These are phyloP conservation scores for Tricholoma terreum DNA, from an alignment of 768 basidiomycete species.

Conservation along the genomic window DNA sequence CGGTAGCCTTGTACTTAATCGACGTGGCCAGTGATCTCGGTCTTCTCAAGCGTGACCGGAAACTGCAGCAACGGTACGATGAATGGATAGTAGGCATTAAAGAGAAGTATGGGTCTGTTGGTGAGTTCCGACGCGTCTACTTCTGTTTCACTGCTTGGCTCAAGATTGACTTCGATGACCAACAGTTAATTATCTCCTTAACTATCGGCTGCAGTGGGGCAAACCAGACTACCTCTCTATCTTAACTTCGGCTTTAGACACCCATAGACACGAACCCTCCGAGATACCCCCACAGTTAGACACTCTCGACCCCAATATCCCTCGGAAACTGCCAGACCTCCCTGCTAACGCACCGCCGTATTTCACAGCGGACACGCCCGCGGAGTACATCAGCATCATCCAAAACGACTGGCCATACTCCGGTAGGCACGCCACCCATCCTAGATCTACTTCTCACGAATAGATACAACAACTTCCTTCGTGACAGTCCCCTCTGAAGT, in stretches of 20 bases:
- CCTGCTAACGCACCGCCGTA: slow-evolving; percentile 45
- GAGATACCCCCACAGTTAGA: not conserved
- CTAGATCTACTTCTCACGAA: not conserved
- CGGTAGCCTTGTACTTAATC: not conserved
- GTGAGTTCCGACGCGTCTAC: slow-evolving; percentile 36
- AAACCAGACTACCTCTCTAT: slow-evolving; percentile 61
- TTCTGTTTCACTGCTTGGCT: not conserved
- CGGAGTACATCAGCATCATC: slow-evolving; percentile 63
- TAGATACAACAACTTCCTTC: slow-evolving; percentile 30
- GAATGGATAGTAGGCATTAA: slow-evolving; percentile 55
- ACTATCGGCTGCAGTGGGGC: slow-evolving; percentile 74
- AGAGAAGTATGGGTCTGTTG: slow-evolving; percentile 59
- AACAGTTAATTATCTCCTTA: slow-evolving; percentile 68
- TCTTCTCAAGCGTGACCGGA: slow-evolving; percentile 69
- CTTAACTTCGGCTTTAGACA: slow-evolving; percentile 52
- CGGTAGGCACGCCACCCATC: slow-evolving; percentile 36
- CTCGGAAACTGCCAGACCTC: slow-evolving; percentile 25
- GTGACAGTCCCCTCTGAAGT: slow-evolving; percentile 63
- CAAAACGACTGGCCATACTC: slow-evolving; percentile 91
- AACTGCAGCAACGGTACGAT: slow-evolving; percentile 65
- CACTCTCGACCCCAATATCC: not conserved
- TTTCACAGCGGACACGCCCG: slow-evolving; percentile 62
- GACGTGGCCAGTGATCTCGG: slow-evolving; percentile 62
- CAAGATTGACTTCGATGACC: not conserved
- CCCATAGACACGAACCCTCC: slow-evolving; percentile 10